These are phyloP conservation scores for Boletus coccyginus DNA, from an alignment of 768 basidiomycete species.

Conservation along the genomic window DNA sequence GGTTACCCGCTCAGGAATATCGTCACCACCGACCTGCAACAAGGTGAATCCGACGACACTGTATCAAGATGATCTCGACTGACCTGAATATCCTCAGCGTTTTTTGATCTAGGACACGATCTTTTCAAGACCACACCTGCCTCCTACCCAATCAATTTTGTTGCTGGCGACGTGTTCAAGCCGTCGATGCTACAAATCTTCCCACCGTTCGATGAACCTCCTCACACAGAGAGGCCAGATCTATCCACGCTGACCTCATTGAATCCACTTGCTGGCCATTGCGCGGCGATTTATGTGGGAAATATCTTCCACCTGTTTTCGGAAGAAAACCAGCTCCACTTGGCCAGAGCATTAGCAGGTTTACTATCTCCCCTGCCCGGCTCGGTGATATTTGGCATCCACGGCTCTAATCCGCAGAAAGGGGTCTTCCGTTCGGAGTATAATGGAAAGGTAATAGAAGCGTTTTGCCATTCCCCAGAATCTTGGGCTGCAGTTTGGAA, in stretches of 20 bases:
- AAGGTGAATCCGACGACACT: slow-evolving; percentile 24
- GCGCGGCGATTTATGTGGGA: slow-evolving; percentile 48
- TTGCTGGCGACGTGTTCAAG: slow-evolving; percentile 56
- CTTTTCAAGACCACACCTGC: slow-evolving; percentile 54
- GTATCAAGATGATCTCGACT: neutral
- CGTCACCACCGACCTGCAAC: slow-evolving; percentile 38
- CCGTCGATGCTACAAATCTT: slow-evolving; percentile 37
- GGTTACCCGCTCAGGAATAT: slow-evolving; percentile 41
- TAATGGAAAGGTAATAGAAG: neutral
- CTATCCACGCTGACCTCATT: slow-evolving; percentile 40
- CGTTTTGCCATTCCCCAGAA: slow-evolving; percentile 7
- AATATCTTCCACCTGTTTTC: slow-evolving; percentile 43
- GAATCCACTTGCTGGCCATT: slow-evolving; percentile 44
- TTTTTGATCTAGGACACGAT: slow-evolving; percentile 57
- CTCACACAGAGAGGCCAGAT: slow-evolving; percentile 21
- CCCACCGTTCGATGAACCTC: slow-evolving; percentile 26
- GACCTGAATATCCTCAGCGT: slow-evolving; percentile 34
- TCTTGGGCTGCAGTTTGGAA: slow-evolving; percentile 39
- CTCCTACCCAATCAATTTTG: slow-evolving; percentile 49
- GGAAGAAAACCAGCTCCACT: slow-evolving; percentile 23
- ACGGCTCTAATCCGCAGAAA: neutral
- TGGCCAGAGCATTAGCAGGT: slow-evolving; percentile 25
- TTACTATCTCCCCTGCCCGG: slow-evolving; percentile 28
- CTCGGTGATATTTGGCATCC: neutral
- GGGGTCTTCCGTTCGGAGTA: neutral